Percentiles rank a stretch among this genome's conserved stretches.
phyloP scores from a whole-genome alignment of 1,139 yeast species.

The Debaryomycetaceae sp. region DNA sequence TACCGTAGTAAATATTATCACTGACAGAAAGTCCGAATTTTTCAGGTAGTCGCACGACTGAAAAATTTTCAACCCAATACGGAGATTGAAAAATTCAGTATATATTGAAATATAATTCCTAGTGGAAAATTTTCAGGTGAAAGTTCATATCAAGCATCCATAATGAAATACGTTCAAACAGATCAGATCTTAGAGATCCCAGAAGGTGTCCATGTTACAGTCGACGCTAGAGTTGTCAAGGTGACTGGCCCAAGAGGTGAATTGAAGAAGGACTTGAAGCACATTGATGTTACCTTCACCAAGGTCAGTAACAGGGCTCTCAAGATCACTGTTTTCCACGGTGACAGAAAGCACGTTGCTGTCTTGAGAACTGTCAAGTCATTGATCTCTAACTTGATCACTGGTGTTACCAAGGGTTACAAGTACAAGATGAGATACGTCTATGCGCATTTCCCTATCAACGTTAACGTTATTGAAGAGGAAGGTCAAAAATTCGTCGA shows the following conservation, averaged over 20 bases:
- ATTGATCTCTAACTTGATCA: conserved; percentile 86
- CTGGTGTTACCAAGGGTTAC: conserved; percentile 99
- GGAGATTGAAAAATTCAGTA: background rate
- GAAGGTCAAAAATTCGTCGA: conserved; percentile 79
- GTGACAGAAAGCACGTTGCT: conserved; percentile 99
- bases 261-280: conserved; percentile 86
- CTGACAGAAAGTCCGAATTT: background rate
- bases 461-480: conserved; percentile 80
- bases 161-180: conserved; percentile 91
- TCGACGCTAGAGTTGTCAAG: conserved; percentile 87
- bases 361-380: conserved; percentile 98
- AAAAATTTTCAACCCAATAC: conserved; percentile 7
- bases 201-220: conserved; percentile 87
- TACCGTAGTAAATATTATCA: background rate
- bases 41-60: conserved; percentile 3
- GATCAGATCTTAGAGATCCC: conserved; percentile 91
- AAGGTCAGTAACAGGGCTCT: conserved; percentile 71
- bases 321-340: conserved; percentile 93
- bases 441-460: conserved; percentile 99
- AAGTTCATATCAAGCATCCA: background rate
- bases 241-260: conserved; percentile 99
- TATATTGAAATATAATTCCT: background rate
- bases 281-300: conserved; percentile 88
- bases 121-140: background rate
- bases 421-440: conserved; percentile 99